Conservation (phyloP, 1,139 yeast genomes). For the Candida frijolesensis region DNA sequence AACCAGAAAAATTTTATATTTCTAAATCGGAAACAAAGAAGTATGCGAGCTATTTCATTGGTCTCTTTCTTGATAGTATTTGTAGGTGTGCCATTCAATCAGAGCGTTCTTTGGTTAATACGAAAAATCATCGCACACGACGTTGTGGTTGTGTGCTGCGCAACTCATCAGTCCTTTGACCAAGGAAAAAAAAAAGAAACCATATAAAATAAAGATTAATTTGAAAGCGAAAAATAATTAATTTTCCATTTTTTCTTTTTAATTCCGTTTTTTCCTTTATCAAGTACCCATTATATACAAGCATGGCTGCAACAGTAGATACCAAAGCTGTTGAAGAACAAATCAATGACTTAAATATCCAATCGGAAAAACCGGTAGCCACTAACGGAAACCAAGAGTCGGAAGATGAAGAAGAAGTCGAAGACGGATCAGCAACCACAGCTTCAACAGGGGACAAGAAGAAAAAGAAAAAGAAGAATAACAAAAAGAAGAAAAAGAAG, state of each 20-base stretch:
- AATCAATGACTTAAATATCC: slow-evolving; percentile 17
- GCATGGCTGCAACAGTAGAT: slow-evolving; percentile 11
- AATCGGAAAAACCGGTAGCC: neutral
- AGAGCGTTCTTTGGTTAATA: no score
- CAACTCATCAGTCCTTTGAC: no score
- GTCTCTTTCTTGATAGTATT: no score
- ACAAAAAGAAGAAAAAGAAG: slow-evolving; percentile 46
- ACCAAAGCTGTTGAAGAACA: slow-evolving; percentile 14
- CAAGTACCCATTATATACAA: neutral
- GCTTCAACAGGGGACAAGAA: slow-evolving; percentile 31
- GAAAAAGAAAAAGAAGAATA: slow-evolving; percentile 49
- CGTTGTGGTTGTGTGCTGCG: neutral
- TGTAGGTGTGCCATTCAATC: no score
- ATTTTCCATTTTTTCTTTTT: no score
- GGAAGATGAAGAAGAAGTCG: slow-evolving; percentile 13
- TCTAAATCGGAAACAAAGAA: no score
- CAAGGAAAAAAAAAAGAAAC: no score
- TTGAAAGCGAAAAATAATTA: no score
- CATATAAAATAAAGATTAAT: no score
- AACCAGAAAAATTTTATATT: no score
- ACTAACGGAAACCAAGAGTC: slow-evolving; percentile 9
- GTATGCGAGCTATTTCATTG: no score
- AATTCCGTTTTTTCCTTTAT: no score
- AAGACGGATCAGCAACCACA: slow-evolving; percentile 16
- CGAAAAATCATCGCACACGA: neutral